These are phyloP conservation scores for Ophiostoma novo-ulmi DNA, from an alignment of 2,329 filamentous ascomycete species.

Conservation along the genomic window DNA sequence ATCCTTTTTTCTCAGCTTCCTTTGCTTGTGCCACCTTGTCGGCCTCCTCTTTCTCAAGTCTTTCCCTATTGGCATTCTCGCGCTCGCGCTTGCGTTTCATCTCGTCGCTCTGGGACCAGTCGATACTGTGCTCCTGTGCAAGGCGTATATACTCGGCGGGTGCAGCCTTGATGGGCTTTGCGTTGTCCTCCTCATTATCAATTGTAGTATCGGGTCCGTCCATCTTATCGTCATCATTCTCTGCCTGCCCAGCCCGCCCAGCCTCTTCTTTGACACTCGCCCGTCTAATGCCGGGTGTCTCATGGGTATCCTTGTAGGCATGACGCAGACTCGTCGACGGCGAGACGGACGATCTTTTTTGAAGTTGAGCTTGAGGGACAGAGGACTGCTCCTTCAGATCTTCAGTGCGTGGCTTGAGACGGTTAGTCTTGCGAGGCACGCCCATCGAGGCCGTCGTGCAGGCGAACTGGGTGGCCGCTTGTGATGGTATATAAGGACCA, in stretches of 20 bases:
- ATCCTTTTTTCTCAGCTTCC: slow-evolving; percentile 19
- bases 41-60: not conserved
- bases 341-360: not conserved
- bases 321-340: not conserved
- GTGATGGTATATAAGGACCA: slow-evolving; percentile 46
- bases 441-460: slow-evolving; percentile 44
- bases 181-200: not conserved
- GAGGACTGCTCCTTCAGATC: not conserved
- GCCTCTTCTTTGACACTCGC: not conserved
- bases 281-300: not conserved
- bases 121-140: slow-evolving; percentile 41
- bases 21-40: slow-evolving; percentile 17
- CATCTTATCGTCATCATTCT: not conserved
- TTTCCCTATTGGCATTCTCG: not conserved
- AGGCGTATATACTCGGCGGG: slow-evolving; percentile 19
- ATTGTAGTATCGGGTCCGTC: not conserved
- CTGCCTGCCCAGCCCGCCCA: not conserved
- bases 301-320: not conserved
- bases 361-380: not conserved
- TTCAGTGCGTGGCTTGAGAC: not conserved
- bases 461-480: slow-evolving; percentile 52
- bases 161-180: not conserved
- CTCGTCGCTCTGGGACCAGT: slow-evolving; percentile 58
- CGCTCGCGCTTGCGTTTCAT: slow-evolving; percentile 14
- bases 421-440: not conserved